Evolutionary conservation across 441 rosid genomes (phyloP).

Genomic region (Corymbia citriodora): DNA sequence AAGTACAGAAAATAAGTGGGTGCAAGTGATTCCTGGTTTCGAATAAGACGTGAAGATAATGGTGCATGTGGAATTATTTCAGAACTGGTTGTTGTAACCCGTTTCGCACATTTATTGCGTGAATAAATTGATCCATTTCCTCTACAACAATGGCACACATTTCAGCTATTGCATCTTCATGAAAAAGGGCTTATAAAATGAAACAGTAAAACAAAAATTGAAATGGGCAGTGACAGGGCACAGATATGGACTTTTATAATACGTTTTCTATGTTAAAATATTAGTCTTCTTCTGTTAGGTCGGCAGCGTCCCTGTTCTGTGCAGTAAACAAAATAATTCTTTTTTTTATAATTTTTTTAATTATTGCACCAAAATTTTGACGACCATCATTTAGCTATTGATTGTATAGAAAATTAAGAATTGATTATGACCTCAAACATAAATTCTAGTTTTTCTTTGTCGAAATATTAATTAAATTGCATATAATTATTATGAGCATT

Average conservation of each 20-base stretch:
- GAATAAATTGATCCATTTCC: not conserved
- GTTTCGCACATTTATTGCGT: not conserved
- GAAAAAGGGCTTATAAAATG: not conserved
- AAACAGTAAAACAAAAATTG: not conserved
- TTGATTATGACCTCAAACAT: no score
- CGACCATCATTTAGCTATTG: no score
- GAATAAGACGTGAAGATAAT: not conserved
- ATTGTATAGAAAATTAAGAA: no score
- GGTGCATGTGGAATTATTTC: not conserved
- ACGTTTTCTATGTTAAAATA: not conserved
- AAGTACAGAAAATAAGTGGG: no score
- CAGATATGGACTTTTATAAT: not conserved
- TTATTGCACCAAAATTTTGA: not conserved
- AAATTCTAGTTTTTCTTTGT: no score
- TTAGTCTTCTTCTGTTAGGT: not conserved
- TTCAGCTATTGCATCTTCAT: not conserved
- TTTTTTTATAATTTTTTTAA: no score
- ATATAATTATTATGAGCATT: no score
- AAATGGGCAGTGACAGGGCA: not conserved
- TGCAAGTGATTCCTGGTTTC: not conserved
- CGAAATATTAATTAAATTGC: no score
- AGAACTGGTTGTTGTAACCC: not conserved
- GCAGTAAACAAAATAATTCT: not conserved
- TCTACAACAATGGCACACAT: accelerated
- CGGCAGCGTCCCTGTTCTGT: not conserved